phyloP scores from a whole-genome alignment of 2,329 filamentous ascomycete genomes.

The Ophiostoma sp. region DNA sequence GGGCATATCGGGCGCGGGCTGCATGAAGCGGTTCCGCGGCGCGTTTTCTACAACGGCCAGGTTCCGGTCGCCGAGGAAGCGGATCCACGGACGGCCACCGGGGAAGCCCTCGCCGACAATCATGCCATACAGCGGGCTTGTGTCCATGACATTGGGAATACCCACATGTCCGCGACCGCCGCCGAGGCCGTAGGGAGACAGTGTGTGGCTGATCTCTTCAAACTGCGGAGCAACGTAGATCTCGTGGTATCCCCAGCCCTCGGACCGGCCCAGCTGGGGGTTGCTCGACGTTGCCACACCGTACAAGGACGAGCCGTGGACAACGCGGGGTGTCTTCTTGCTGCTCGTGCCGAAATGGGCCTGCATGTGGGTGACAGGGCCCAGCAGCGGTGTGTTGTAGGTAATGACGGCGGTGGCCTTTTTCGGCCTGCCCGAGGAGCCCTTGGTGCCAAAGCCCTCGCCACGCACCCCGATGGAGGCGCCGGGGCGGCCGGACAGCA shows the following conservation, averaged over 20 bases:
- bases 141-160: constrained; percentile 80
- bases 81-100: constrained; percentile 74
- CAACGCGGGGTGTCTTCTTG: constrained; percentile 70
- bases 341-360: constrained; percentile 59
- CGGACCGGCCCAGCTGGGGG: constrained; percentile 67
- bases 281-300: constrained; percentile 78
- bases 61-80: constrained; percentile 65
- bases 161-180: constrained; percentile 63
- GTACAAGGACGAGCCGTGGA: constrained; percentile 76
- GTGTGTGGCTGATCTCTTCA: constrained; percentile 66
- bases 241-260: constrained; percentile 77
- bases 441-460: constrained; percentile 53
- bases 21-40: constrained; percentile 51
- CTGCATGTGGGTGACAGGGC: constrained; percentile 73
- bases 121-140: constrained; percentile 79
- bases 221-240: constrained; percentile 71
- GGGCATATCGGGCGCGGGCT: constrained; percentile 68
- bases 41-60: constrained; percentile 64
- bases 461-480: constrained; percentile 38
- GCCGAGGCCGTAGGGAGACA: constrained; percentile 71
- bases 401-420: constrained; percentile 67
- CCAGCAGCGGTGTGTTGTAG: constrained; percentile 78
- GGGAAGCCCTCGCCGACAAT: constrained; percentile 82
- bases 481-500: constrained; percentile 74
- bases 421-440: not conserved